Evolutionary conservation across 139 green algal species (phyloP).

Genomic region (Micractinium sp.): DNA sequence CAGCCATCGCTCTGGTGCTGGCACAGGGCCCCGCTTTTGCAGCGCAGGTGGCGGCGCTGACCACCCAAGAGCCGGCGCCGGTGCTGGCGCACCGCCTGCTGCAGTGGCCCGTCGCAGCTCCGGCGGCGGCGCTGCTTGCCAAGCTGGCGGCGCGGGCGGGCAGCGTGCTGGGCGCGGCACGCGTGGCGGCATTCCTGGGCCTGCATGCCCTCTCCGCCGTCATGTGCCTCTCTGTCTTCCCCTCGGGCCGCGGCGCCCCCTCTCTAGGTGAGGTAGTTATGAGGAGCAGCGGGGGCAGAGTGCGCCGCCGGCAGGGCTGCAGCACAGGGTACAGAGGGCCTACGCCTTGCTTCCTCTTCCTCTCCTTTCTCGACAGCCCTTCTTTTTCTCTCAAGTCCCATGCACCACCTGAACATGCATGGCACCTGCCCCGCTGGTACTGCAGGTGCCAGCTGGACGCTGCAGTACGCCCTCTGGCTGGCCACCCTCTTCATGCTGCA

Average conservation of each 20-base stretch:
- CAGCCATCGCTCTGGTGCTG: background rate
- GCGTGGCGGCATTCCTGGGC: background rate
- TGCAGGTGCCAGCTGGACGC: background rate
- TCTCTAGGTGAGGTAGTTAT: background rate
- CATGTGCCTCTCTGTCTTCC: slow-evolving; percentile 13
- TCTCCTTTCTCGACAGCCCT: background rate
- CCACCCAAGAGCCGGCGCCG: background rate
- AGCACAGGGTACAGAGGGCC: too few relatives aligned
- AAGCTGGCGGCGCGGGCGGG: slow-evolving; percentile 8
- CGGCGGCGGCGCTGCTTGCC: background rate
- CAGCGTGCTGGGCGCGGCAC: background rate
- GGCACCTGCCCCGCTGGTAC: background rate
- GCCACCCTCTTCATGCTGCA: slow-evolving; percentile 11
- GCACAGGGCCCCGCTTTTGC: slow-evolving; percentile 19
- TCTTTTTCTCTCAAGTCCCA: background rate
- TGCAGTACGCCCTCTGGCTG: slow-evolving; percentile 29
- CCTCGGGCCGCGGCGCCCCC: background rate
- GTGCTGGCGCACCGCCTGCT: background rate
- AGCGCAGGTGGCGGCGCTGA: background rate
- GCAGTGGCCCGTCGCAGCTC: background rate
- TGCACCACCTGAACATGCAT: too few relatives aligned
- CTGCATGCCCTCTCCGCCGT: slow-evolving; percentile 21
- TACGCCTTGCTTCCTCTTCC: too few relatives aligned
- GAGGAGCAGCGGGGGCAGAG: too few relatives aligned
- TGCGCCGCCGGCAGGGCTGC: too few relatives aligned